These are phyloP conservation scores for Plasmodium coatneyi DNA, from an alignment of 169 alveolate species.

Conservation along the genomic window DNA sequence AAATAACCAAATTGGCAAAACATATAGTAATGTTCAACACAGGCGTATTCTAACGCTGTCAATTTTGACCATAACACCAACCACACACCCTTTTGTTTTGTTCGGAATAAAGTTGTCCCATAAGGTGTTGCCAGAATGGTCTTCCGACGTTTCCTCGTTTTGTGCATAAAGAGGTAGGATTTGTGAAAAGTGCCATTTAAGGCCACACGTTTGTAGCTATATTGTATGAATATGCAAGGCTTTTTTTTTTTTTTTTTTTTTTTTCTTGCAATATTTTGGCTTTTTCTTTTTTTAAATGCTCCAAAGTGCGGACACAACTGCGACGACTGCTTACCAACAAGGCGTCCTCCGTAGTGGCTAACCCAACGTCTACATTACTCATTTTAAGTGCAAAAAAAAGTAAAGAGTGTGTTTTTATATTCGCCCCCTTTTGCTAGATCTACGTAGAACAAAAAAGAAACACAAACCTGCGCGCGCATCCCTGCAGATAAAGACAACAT, in stretches of 20 bases:
- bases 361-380: neutral
- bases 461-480: neutral
- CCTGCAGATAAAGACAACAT: neutral
- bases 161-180: conserved; percentile 22
- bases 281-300: conserved; percentile 38
- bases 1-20: conserved; percentile 28
- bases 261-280: neutral
- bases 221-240: conserved; percentile 27
- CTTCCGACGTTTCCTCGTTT: neutral
- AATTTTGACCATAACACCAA: conserved; percentile 3
- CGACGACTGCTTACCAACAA: neutral
- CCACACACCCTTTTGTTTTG: conserved; percentile 18
- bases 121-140: neutral
- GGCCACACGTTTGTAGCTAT: conserved; percentile 33
- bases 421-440: neutral
- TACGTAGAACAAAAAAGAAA: conserved; percentile 1
- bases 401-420: neutral
- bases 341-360: neutral
- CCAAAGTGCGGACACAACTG: conserved; percentile 34
- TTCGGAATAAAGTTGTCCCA: neutral
- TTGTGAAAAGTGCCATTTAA: conserved; percentile 18
- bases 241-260: conserved; percentile 38
- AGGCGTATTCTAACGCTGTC: conserved; percentile 17
- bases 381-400: conserved; percentile 6
- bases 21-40: conserved; percentile 1